Base-by-base conservation (phyloP, 148 eudicot genomes). In the Vaccinium corymbosum region DNA sequence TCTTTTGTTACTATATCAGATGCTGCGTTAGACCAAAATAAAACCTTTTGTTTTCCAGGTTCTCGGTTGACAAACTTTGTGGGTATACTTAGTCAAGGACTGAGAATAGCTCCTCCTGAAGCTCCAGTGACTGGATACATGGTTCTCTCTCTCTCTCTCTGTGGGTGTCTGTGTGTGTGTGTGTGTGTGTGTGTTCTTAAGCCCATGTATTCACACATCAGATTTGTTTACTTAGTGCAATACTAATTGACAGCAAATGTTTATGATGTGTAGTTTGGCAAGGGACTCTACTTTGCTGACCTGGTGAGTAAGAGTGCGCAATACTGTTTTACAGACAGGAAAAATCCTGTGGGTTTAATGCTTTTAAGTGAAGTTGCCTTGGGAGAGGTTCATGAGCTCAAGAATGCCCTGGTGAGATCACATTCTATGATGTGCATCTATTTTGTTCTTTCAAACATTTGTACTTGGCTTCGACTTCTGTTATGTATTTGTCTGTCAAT, bases 281-380 rank as follows among this genome's bases (percentile, higher is more conserved):
- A 97, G 88, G 99, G 99, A 78, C 70, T 97, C 38, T 97, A 97
- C 89, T 97, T 97, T 90, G 99, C 99, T 81, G 99, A 97, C 83
- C 89, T 95, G 88, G 99, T 97, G 82, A 97, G 99, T 83, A 97
- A 97, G 92, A 97, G 99, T 89, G 98, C 99, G 71, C 99, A 97
- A 83, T 95, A 97, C 87, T 97, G 99, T 85, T 97, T 6, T 86
- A 94, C 99, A 12, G 96, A 97, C 82, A 87, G 79, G 81, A 92
- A 93, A 70, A 95, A 91, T 86, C 98, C 98, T 22, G 98, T 95
- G 82, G 99, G 99, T 66, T 90, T 97, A 81, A 97, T 97, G 99
- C 88, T 97, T 81, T 87, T 97, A 53, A 95, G 99, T 90, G 99
- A 97, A 90, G 99, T 97, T 80, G 99, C 99, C 38, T 85, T 97